Evolutionary conservation across 2,329 filamentous ascomycete genomes (phyloP), one percentile per base, ranked within the genome.

Genomic region (Plenodomus biglobosus): DNA sequence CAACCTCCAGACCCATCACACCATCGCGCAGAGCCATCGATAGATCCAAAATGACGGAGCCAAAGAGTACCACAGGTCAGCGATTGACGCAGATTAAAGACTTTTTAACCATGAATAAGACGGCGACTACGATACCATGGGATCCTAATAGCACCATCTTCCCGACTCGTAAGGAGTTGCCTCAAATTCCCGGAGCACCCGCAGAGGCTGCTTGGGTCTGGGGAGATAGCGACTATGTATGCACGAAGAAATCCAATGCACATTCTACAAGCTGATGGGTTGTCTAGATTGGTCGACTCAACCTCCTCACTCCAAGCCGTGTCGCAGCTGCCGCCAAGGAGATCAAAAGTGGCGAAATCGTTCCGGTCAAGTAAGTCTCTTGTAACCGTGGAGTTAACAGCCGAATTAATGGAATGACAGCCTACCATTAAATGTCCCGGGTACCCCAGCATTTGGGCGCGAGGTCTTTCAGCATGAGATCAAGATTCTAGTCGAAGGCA

Each of bases 161-260:
- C 42, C 81, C 81, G 0, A 75, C 74, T 1, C 71, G 79, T 13
- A 76, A 78, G 44, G 76, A 84, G 42, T 71, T 84, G 3, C 80
- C 80, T 17, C 58, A 67, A 17, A 74, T 83, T 32, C 68, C 76
- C 1, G 77, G 76, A 27, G 80, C 80, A 1, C 82, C 81, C 0
- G 71, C 78, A 16, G 79, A 75, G 21, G 80, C 81, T 16, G 80
- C 81, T 16, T 85, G 82, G 82, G 78, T 83, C 20, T 84, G 81
- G 81, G 81, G 82, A 11, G 72, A 79, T 35, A 72, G 82, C 60
- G 81, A 83, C 56, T 70, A 75, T 54, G 75, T 81, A 55, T n/a
- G 58, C 41, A 10, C 2, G 7, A 7, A 8, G 17, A 32, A 15
- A n/a, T 17, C 24, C 7, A 7, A 22, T 15, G 6, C 7, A 13